A percentile compares a stretch with the other conserved stretches of the same genome.
These are phyloP conservation scores for Citrus cavaleriei DNA, from an alignment of 345 rosid species.

Conservation along the genomic window DNA sequence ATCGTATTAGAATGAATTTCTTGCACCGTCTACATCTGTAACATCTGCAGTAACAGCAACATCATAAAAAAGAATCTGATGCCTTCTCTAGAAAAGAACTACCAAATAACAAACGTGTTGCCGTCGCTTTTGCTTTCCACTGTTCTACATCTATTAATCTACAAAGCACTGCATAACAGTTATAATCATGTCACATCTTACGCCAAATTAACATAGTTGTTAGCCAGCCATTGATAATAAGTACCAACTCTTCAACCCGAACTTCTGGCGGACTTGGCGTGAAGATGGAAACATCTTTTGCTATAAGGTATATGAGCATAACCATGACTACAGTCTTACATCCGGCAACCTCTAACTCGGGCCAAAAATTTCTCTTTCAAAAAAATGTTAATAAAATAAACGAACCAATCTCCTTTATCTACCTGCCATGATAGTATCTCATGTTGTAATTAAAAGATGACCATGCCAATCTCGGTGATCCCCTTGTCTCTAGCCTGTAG, in stretches of 20 bases:
- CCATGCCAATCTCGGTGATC: not conserved
- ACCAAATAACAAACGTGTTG: not conserved
- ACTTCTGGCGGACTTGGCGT: not conserved
- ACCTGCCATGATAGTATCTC: not conserved
- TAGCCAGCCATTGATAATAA: not conserved
- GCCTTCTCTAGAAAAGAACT: too few relatives aligned
- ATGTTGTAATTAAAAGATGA: not conserved
- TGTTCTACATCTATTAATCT: not conserved
- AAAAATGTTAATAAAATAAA: not conserved
- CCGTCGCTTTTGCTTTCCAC: too few relatives aligned
- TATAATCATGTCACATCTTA: not conserved
- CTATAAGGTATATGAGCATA: too few relatives aligned
- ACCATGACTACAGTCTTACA: too few relatives aligned
- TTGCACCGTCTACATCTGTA: too few relatives aligned
- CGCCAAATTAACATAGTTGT: not conserved
- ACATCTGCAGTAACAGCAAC: too few relatives aligned
- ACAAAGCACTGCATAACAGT: not conserved
- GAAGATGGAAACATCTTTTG: not conserved
- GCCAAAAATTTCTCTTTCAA: conserved; percentile 7
- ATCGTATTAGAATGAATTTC: too few relatives aligned
- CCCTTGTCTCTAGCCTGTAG: not conserved
- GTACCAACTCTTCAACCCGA: not conserved
- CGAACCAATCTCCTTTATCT: not conserved
- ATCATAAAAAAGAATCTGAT: too few relatives aligned
- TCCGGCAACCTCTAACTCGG: too few relatives aligned